Percentiles rank a stretch among this genome's conserved stretches.
Conservation (phyloP, 2,329 filamentous ascomycete genomes). For the Xylariaceae sp. region DNA sequence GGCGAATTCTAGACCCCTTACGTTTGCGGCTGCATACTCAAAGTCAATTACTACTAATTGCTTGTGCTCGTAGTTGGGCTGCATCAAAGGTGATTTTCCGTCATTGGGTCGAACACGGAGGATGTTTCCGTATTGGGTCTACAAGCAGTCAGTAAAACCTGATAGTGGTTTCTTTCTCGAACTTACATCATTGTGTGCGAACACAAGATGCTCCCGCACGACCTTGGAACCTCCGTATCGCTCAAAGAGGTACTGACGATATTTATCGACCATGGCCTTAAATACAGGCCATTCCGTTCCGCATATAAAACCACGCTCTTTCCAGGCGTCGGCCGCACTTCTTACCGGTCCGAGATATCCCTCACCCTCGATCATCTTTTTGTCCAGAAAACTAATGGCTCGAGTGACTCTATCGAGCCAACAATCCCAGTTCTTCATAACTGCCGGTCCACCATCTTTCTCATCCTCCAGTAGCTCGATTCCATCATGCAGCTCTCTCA, state of each 20-base stretch:
- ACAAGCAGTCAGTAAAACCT: conserved; percentile 15
- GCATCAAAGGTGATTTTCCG: conserved; percentile 82
- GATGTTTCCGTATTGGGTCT: conserved; percentile 99
- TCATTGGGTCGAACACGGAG: conserved; percentile 72
- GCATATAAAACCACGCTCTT: conserved; percentile 75
- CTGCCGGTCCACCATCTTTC: conserved; percentile 76
- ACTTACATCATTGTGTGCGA: conserved; percentile 96
- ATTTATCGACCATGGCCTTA: conserved; percentile 74
- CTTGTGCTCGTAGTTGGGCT: conserved; percentile 92
- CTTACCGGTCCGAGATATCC: conserved; percentile 35
- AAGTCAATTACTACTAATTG: conserved; percentile 98
- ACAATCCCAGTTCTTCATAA: conserved; percentile 94
- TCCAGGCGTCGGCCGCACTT: conserved; percentile 61
- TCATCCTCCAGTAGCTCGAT: conserved; percentile 85
- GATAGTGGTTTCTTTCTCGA: neutral
- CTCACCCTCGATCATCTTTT: conserved; percentile 60
- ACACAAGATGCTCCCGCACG: conserved; percentile 79
- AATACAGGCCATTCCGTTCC: conserved; percentile 85
- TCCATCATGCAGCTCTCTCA: conserved; percentile 94
- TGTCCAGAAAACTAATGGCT: conserved; percentile 62
- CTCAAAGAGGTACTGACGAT: conserved; percentile 74
- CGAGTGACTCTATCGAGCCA: conserved; percentile 75
- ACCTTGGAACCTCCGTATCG: conserved; percentile 71
- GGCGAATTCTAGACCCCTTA: conserved; percentile 86
- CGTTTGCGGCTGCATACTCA: conserved; percentile 92